phyloP scores from a whole-genome alignment of 108 stramenopile species.

The Pseudonitzschia pungens region DNA sequence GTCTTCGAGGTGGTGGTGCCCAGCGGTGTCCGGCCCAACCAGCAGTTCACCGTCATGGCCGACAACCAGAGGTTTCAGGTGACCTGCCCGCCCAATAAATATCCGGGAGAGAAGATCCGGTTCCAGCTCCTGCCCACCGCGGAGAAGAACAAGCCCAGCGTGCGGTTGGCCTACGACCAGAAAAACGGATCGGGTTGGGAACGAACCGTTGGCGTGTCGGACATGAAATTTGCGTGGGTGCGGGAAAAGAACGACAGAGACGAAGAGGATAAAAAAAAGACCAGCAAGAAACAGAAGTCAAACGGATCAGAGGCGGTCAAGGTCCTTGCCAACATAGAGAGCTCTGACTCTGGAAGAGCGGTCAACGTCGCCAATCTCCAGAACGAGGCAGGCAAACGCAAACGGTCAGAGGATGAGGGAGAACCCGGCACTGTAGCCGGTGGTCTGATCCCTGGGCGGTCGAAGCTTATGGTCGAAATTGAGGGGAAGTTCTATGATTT shows the following conservation, averaged over 20 bases:
- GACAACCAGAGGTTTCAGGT: conserved; percentile 87
- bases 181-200: no score
- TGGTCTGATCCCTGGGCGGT: no score
- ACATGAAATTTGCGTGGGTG: conserved; percentile 93
- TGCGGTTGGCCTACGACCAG: background rate
- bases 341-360: conserved; percentile 68
- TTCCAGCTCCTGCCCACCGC: conserved; percentile 73
- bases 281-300: no score
- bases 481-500: no score
- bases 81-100: conserved; percentile 85
- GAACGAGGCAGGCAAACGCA: conserved; percentile 58
- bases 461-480: no score
- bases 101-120: conserved; percentile 81
- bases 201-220: conserved; percentile 57
- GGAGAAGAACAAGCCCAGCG: background rate
- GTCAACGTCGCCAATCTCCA: conserved; percentile 82
- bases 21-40: conserved; percentile 71
- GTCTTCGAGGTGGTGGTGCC: conserved; percentile 89
- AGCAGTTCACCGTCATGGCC: conserved; percentile 87
- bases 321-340: background rate
- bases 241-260: conserved; percentile 71
- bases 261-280: conserved; percentile 36
- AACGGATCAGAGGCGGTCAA: no score
- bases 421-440: conserved; percentile 98
- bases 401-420: conserved; percentile 91